phyloP scores from a whole-genome alignment of 495 filamentous ascomycete genomes.

The Talaromyces proteolyticus region DNA sequence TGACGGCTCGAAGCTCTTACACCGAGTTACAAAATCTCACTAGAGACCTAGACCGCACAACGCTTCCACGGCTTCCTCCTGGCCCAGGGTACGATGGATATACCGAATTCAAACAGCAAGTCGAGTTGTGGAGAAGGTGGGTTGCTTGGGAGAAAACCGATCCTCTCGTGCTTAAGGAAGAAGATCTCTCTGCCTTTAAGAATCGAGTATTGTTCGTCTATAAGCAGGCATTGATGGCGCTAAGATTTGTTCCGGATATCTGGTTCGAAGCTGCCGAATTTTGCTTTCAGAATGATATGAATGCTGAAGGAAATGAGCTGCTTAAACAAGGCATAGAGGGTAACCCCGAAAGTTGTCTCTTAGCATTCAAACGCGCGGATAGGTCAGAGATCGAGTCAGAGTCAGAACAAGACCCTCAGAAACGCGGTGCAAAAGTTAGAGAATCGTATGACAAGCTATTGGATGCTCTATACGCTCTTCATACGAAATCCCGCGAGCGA shows the following conservation, averaged over 20 bases:
- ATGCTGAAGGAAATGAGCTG: constrained; percentile 67
- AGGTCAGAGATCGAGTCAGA: constrained; percentile 67
- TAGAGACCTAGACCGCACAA: constrained; percentile 67
- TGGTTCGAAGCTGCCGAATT: constrained; percentile 96
- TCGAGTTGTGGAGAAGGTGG: constrained; percentile 91
- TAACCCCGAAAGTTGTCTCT: constrained; percentile 87
- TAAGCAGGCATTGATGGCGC: constrained; percentile 88
- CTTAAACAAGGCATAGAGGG: constrained; percentile 75
- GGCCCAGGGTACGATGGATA: constrained; percentile 82
- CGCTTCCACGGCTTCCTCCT: constrained; percentile 75
- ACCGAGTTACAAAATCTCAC: constrained; percentile 82
- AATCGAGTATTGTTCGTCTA: constrained; percentile 81
- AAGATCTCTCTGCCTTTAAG: constrained; percentile 67
- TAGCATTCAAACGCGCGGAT: constrained; percentile 86
- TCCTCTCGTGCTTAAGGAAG: constrained; percentile 73
- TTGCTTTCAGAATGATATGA: constrained; percentile 73
- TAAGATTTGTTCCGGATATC: constrained; percentile 89
- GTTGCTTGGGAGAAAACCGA: constrained; percentile 92
- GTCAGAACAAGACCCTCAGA: constrained; percentile 60
- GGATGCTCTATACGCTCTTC: constrained; percentile 75
- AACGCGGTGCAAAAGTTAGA: constrained; percentile 67
- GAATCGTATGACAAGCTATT: constrained; percentile 79
- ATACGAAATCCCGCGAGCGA: constrained; percentile 64
- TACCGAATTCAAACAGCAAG: constrained; percentile 75
- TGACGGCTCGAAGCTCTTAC: constrained; percentile 84